A percentile compares a stretch with the other conserved stretches of the same genome.
Conservation (phyloP, 2,329 filamentous ascomycete species). For the Fusarium chuoi region DNA sequence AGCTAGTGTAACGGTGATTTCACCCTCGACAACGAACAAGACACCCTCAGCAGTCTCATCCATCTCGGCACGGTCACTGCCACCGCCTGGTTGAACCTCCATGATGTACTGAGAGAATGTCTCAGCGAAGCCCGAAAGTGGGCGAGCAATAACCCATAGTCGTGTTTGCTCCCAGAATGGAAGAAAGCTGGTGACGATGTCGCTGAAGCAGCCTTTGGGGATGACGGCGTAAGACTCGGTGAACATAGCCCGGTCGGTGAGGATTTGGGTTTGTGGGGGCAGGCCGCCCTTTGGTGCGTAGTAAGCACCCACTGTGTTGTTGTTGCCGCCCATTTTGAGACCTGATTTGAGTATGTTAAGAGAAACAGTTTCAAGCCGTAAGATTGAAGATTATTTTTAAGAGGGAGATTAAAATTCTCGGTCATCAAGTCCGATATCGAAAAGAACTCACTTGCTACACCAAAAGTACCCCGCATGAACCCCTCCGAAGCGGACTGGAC, state of each 20-base stretch:
- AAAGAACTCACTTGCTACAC: neutral
- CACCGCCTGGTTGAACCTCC: slow-evolving; percentile 23
- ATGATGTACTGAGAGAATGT: slow-evolving; percentile 31
- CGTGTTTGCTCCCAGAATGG: slow-evolving; percentile 28
- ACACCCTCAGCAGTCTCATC: slow-evolving; percentile 25
- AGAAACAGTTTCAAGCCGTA: rapidly evolving
- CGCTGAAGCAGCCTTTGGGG: slow-evolving; percentile 31
- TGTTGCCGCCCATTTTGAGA: slow-evolving; percentile 2
- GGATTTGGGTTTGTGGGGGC: slow-evolving; percentile 24
- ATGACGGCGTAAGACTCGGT: slow-evolving; percentile 32
- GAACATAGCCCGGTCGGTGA: slow-evolving; percentile 30
- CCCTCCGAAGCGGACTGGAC: neutral
- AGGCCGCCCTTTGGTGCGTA: slow-evolving; percentile 28
- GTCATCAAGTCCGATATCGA: neutral
- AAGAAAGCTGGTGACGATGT: slow-evolving; percentile 29
- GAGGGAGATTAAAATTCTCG: neutral
- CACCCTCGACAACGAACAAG: slow-evolving; percentile 24
- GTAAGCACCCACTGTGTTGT: slow-evolving; percentile 12
- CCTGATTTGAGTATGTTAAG: neutral
- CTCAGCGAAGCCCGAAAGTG: slow-evolving; percentile 24
- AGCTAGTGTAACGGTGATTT: slow-evolving; percentile 12
- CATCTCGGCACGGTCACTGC: slow-evolving; percentile 23
- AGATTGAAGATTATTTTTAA: neutral
- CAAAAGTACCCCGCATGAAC: slow-evolving; percentile 4
- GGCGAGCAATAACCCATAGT: slow-evolving; percentile 27